phyloP scores from a whole-genome alignment of 2,329 filamentous ascomycete genomes.

The Tolypocladium ophioglossoides region DNA sequence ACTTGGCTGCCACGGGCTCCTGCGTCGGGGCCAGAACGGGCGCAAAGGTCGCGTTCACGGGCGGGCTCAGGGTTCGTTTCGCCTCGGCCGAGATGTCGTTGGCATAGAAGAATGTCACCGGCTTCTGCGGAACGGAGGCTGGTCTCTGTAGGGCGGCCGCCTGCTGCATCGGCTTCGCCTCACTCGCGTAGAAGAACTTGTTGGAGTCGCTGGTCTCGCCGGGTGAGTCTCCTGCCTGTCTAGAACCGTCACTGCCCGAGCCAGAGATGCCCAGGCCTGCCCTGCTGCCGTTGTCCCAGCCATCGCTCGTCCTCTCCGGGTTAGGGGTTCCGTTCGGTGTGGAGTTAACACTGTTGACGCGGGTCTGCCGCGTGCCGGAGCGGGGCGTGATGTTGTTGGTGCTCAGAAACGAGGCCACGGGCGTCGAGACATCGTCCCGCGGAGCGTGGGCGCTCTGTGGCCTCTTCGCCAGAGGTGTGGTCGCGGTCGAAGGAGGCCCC shows the following conservation, averaged over 20 bases:
- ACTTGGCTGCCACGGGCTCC: conserved; percentile 45
- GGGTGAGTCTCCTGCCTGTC: conserved; percentile 13
- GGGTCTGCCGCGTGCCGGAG: conserved; percentile 61
- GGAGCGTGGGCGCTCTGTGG: conserved; percentile 10
- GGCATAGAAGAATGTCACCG: conserved; percentile 46
- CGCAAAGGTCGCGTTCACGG: conserved; percentile 17
- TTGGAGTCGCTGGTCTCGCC: conserved; percentile 17
- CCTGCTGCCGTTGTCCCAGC: conserved; percentile 26
- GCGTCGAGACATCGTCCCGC: conserved; percentile 41
- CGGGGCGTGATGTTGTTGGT: conserved; percentile 64
- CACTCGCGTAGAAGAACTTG: conserved; percentile 90
- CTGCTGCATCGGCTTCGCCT: conserved; percentile 43
- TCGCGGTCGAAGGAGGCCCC: conserved; percentile 22
- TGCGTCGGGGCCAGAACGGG: conserved; percentile 23
- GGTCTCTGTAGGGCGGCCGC: conserved; percentile 24
- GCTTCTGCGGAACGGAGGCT: conserved; percentile 32
- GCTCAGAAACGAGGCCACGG: conserved; percentile 45
- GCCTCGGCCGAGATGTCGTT: conserved; percentile 34
- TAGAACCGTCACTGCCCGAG: conserved; percentile 17
- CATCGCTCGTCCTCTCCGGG: conserved; percentile 28
- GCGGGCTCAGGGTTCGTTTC: conserved; percentile 22
- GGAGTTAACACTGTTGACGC: conserved; percentile 56
- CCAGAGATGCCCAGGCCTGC: conserved; percentile 22
- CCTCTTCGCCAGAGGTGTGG: conserved; percentile 29
- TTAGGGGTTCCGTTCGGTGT: conserved; percentile 56